Conservation (phyloP, 73 alveolate genomes). For the Paramecium primaurelia region DNA sequence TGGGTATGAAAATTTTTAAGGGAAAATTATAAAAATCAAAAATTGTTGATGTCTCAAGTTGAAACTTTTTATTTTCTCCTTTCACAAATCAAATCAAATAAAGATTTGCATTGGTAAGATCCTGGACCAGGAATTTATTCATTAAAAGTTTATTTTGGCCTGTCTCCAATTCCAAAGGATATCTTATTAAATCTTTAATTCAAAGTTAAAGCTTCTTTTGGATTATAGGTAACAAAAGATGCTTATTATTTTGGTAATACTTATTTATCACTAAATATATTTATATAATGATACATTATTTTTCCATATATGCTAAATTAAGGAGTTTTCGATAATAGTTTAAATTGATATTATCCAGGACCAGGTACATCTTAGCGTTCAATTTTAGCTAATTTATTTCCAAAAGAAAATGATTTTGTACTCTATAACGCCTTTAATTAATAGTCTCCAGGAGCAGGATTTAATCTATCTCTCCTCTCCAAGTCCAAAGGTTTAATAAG, state of each 20-base stretch:
- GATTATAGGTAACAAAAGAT: background rate
- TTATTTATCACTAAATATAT: background rate
- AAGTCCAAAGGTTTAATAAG: background rate
- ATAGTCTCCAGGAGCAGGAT: constrained; percentile 46
- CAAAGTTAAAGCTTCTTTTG: background rate
- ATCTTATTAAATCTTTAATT: constrained; percentile 19
- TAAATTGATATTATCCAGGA: background rate
- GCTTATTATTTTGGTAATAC: background rate
- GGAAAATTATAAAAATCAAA: background rate
- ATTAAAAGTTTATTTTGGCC: background rate
- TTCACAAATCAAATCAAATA: background rate
- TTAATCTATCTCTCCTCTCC: constrained; percentile 2
- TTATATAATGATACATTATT: background rate
- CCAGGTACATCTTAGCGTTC: background rate
- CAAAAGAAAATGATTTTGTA: background rate
- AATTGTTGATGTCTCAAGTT: background rate
- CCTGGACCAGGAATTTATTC: constrained; percentile 43
- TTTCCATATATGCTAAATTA: constrained; percentile 20
- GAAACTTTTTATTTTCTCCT: background rate
- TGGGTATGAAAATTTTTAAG: background rate
- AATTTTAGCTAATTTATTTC: background rate
- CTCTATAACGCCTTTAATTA: background rate
- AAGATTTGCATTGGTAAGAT: background rate
- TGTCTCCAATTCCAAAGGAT: constrained; percentile 14
- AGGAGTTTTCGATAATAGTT: background rate